Evolutionary conservation across 371 early-diverging fungal species (phyloP).

Genomic region (Syncephalastrum monosporum): DNA sequence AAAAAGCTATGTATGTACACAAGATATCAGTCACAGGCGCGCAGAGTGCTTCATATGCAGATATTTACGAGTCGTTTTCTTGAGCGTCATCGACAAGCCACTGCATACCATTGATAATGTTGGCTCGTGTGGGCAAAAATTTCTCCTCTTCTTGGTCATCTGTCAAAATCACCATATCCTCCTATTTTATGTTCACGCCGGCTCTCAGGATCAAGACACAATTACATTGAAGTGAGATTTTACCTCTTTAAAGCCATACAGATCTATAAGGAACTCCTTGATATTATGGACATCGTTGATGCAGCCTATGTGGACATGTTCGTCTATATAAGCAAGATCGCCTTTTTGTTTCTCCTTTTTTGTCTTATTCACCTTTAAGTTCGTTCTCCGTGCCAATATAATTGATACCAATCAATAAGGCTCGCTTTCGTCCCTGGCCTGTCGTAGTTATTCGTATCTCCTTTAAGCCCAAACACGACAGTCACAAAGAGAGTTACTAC

Average conservation of each 20-base stretch:
- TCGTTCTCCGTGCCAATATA: slow-evolving; percentile 70
- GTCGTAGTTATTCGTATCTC: not conserved
- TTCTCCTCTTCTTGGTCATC: slow-evolving; percentile 77
- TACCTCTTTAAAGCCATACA: slow-evolving; percentile 65
- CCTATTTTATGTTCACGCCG: slow-evolving; percentile 16
- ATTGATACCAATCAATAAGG: slow-evolving; percentile 92
- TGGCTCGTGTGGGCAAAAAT: slow-evolving; percentile 76
- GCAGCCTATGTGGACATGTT: slow-evolving; percentile 56
- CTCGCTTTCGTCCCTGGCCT: slow-evolving; percentile 67
- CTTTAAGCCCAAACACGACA: not conserved
- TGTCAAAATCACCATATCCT: slow-evolving; percentile 81
- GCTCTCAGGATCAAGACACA: not conserved
- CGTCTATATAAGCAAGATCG: not conserved
- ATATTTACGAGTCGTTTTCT: slow-evolving; percentile 77
- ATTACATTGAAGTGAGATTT: not conserved
- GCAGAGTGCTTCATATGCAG: not conserved
- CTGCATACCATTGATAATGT: slow-evolving; percentile 83
- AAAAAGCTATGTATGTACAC: slow-evolving; percentile 52
- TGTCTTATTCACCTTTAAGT: slow-evolving; percentile 52
- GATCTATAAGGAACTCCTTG: slow-evolving; percentile 64
- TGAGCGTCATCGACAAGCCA: slow-evolving; percentile 86
- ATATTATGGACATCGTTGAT: slow-evolving; percentile 92
- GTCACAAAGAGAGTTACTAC: not conserved
- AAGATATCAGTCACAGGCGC: not conserved
- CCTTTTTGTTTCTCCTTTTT: not conserved